Base-by-base conservation (phyloP, 2,329 filamentous ascomycete species). In the Lithohypha guttulata region DNA sequence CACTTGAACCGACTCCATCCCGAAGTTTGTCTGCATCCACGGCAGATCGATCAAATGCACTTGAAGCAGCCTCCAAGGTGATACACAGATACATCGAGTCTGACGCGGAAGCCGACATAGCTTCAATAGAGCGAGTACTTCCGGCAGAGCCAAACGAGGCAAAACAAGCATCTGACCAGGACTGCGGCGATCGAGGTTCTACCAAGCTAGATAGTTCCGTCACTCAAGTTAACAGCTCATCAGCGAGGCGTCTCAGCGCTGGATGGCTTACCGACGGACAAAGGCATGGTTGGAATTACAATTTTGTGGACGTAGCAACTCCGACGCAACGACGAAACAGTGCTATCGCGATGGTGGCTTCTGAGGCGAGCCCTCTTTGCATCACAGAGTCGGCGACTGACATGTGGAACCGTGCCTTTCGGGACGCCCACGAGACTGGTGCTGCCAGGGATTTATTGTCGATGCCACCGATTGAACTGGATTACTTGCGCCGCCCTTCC, bases 351-450 rank as follows among this genome's bases (percentile, higher is more conserved):
- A 13, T 5, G 3, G 11, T 8, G 3, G 7, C 14, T 6, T n/a
- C 6, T 14, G 6, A 6, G 20, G 17, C n/a, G 10, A 6, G n/a
- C 27, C 34, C 25, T 6, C 13, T 6, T 19, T 15, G 4, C 3
- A n/a, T 26, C 9, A 20, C 13, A 27, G 34, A 37, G 20, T 37
- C 13, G 7, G 34, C 34, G 27, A 37, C 34, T 9, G 15, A 37
- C 21, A 37, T 37, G 34, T 37, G 34, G 34, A 29, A 27, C n/a
- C 34, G 34, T 17, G 34, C 21, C n/a, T 29, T 17, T 17, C 22
- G 34, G 15, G 15, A 17, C 15, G 34, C 21, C 14, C 22, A 20
- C 11, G 21, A 27, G 22, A 22, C 13, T n/a, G 14, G 19, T n/a
- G 17, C 8, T 7, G 31, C 13, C 15, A 29, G 17, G 27, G 27